phyloP scores from a whole-genome alignment of 164 flowering plant species.

The Sedum album region DNA sequence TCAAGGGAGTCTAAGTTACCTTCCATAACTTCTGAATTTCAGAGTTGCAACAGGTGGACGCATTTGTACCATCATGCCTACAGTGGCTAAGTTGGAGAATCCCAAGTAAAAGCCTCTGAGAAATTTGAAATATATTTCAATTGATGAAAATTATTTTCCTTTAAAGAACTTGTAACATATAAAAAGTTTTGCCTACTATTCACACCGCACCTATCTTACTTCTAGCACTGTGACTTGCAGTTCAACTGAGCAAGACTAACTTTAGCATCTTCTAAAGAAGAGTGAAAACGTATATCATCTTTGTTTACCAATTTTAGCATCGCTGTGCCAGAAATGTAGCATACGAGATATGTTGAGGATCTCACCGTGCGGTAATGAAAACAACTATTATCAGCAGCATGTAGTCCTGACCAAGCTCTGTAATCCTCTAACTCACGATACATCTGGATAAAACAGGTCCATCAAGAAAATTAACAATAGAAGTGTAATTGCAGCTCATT shows the following conservation, averaged over 20 bases:
- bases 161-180: background rate
- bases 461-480: background rate
- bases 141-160: background rate
- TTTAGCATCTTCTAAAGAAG: too few species aligned
- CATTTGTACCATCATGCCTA: slow-evolving; percentile 15
- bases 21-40: slow-evolving; percentile 39
- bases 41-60: slow-evolving; percentile 8
- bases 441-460: slow-evolving; percentile 30
- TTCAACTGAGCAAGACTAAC: background rate
- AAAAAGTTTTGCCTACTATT: background rate
- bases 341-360: background rate
- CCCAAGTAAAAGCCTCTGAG: slow-evolving; percentile 57
- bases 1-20: slow-evolving; percentile 26
- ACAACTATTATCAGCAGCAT: slow-evolving; percentile 83
- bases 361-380: slow-evolving; percentile 85
- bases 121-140: background rate
- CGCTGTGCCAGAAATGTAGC: background rate
- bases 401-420: slow-evolving; percentile 69
- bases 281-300: background rate
- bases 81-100: slow-evolving; percentile 24
- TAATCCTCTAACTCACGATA: slow-evolving; percentile 43
- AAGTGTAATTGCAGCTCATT: background rate
- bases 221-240: background rate
- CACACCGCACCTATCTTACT: background rate
- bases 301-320: too few species aligned